Conservation (phyloP, 352 stramenopile species). For the Globisporangium perplexum region DNA sequence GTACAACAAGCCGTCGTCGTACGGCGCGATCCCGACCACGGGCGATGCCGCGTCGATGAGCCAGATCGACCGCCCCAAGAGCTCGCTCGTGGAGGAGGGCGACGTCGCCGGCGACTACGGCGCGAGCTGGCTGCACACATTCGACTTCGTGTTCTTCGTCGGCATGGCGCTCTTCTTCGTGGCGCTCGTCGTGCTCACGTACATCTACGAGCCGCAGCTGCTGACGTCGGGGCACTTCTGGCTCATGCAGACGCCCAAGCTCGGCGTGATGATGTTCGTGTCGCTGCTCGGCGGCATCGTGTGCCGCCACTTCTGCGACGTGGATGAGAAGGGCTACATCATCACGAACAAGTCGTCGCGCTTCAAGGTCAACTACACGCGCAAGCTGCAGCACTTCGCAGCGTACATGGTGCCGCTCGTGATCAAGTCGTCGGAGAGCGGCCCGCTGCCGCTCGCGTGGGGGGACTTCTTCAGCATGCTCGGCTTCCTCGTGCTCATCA, state of each 20-base stretch:
- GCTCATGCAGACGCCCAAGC: slow-evolving; percentile 50
- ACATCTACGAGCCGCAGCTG: slow-evolving; percentile 37
- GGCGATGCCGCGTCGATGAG: slow-evolving; percentile 18
- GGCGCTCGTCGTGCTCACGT: slow-evolving; percentile 35
- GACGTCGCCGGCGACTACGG: slow-evolving; percentile 54
- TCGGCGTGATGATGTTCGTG: slow-evolving; percentile 49
- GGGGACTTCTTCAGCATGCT: slow-evolving; percentile 81
- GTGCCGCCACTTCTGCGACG: slow-evolving; percentile 69
- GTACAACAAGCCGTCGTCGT: slow-evolving; percentile 29
- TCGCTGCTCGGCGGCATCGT: slow-evolving; percentile 66
- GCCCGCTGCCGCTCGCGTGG: slow-evolving; percentile 65
- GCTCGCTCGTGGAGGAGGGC: slow-evolving; percentile 42
- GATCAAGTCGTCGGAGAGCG: slow-evolving; percentile 54
- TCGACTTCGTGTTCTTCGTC: slow-evolving; percentile 54
- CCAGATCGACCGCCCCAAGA: slow-evolving; percentile 28
- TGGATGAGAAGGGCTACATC: slow-evolving; percentile 80
- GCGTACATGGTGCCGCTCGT: slow-evolving; percentile 81
- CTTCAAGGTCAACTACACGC: slow-evolving; percentile 89
- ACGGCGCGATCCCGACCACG: slow-evolving; percentile 33
- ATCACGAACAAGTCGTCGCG: slow-evolving; percentile 79
- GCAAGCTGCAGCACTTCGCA: slow-evolving; percentile 80
- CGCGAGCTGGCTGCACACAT: slow-evolving; percentile 44
- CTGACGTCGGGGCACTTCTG: slow-evolving; percentile 30
- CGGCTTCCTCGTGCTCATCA: slow-evolving; percentile 80
- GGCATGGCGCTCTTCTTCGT: slow-evolving; percentile 42